Conservation (phyloP, 2,329 filamentous ascomycete species). For the Penicillium sp. region DNA sequence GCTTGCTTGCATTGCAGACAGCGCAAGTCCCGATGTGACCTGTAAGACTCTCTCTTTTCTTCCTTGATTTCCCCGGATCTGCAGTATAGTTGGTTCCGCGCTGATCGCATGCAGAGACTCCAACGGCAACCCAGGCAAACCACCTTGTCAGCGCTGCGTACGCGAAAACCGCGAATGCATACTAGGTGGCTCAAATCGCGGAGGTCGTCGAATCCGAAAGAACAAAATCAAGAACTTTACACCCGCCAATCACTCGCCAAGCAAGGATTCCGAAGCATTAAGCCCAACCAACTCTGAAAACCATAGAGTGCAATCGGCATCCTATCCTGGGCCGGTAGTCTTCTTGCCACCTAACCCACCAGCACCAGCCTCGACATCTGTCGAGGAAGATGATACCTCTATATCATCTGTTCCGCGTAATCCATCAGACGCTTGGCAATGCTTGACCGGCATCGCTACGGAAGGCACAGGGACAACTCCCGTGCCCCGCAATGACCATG, state of each 20-base stretch:
- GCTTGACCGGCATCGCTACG: slow-evolving; percentile 46
- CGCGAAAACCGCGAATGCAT: slow-evolving; percentile 59
- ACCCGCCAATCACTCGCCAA: slow-evolving; percentile 24
- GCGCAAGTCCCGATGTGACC: slow-evolving; percentile 52
- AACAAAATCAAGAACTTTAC: slow-evolving; percentile 45
- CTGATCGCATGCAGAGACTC: slow-evolving; percentile 20
- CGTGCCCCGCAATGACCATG: slow-evolving; percentile 23
- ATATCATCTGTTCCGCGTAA: slow-evolving; percentile 46
- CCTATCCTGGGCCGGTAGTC: slow-evolving; percentile 35
- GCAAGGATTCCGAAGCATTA: slow-evolving; percentile 28
- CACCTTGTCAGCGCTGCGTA: slow-evolving; percentile 58
- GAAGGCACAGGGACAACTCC: slow-evolving; percentile 28
- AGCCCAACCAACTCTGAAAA: slow-evolving; percentile 29
- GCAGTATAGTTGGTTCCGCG: slow-evolving; percentile 3
- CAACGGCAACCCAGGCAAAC: slow-evolving; percentile 36
- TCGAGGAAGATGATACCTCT: slow-evolving; percentile 42
- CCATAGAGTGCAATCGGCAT: slow-evolving; percentile 24
- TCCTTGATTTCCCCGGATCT: slow-evolving; percentile 7
- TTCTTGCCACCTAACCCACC: slow-evolving; percentile 35
- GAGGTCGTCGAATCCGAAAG: slow-evolving; percentile 57
- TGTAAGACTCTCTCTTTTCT: slow-evolving; percentile 40
- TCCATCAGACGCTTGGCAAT: slow-evolving; percentile 51
- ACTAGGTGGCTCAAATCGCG: slow-evolving; percentile 58
- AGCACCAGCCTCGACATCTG: slow-evolving; percentile 25
- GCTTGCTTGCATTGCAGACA: slow-evolving; percentile 51